Percentiles rank a stretch among this genome's conserved stretches.
Conservation (phyloP, 2,329 filamentous ascomycete genomes). For the Acrodontium crateriforme region DNA sequence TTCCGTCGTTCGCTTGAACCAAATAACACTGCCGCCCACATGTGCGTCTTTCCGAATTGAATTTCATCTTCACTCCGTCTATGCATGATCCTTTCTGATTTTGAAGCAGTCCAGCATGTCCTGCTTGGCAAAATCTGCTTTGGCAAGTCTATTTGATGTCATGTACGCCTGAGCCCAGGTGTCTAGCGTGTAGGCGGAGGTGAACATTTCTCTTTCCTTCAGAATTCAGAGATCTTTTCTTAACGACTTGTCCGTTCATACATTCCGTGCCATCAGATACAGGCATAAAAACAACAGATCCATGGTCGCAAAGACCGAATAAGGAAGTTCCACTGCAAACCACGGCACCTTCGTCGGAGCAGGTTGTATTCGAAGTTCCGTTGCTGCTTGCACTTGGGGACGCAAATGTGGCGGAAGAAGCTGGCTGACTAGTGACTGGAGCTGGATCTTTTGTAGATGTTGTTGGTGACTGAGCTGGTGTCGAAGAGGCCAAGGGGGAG, state of each 20-base stretch:
- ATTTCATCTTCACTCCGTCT: no score
- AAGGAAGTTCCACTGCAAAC: constrained; percentile 27
- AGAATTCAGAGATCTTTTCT: no score
- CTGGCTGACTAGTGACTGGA: background rate
- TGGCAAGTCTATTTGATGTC: no score
- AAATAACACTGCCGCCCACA: no score
- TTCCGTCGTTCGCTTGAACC: no score
- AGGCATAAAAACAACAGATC: constrained; percentile 25
- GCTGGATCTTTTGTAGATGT: constrained; percentile 1
- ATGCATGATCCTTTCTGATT: no score
- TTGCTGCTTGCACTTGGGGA: background rate
- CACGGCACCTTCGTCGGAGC: constrained; percentile 23
- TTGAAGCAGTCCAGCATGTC: no score
- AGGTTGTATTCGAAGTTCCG: constrained; percentile 8
- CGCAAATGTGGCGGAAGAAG: background rate
- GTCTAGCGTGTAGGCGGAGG: no score
- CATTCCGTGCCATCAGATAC: constrained; percentile 33
- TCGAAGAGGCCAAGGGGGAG: constrained; percentile 1
- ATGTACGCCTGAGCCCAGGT: no score
- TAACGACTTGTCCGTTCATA: constrained; percentile 26
- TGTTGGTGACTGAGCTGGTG: background rate
- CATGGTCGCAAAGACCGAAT: constrained; percentile 32
- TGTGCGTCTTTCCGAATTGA: no score
- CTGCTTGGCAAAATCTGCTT: no score
- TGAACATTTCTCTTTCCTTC: no score